Evolutionary conservation across 2,329 filamentous ascomycete species (phyloP), one percentile per base, ranked within the genome.

Genomic region (Aspergillus sp.): DNA sequence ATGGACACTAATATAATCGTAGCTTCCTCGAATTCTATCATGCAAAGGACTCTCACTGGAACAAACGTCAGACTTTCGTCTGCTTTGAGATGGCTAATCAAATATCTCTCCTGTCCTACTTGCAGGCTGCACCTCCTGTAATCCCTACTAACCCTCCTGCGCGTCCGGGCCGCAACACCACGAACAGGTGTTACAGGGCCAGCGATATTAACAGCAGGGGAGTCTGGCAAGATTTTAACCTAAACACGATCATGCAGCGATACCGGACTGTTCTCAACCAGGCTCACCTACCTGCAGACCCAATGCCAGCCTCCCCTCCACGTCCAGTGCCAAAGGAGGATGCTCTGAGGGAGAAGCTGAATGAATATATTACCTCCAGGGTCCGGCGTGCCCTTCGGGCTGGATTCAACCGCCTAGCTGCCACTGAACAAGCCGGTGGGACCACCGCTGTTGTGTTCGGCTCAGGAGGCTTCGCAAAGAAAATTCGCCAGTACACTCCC

Each of bases 301-400:
- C 48, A 6, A 38, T 30, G 17, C 48, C 26, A 20, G 10, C 14
- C 8, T 50, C 48, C 8, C 41, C 48, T 7, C 16, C 48, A 11
- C 41, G 20, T 26, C 16, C 48, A 35, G 35, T 50, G 16, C 30
- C 30, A 14, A 35, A 41, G 6, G 41, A 50, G 20, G 17, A 13
- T 4, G 48, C 16, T 38, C 30, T 50, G n/a, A 19, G 30, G 16
- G 13, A 36, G 16, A 30, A 35, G 17, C 16, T 50, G 13, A n/a
- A 5, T 14, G 20, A 16, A 16, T 45, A 50, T 38, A 4, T 50
- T 4, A 16, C n/a, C 20, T 4, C 30, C 3, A 33, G 46, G 16
- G 32, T 55, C 11, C 19, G 19, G 22, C 22, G 43, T 6, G 22
- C 45, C 16, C 52, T 55, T 35, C 46, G 52, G 8, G n/a, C 11